Evolutionary conservation across 257 asterid species (phyloP).

Genomic region (Coffea canephora): DNA sequence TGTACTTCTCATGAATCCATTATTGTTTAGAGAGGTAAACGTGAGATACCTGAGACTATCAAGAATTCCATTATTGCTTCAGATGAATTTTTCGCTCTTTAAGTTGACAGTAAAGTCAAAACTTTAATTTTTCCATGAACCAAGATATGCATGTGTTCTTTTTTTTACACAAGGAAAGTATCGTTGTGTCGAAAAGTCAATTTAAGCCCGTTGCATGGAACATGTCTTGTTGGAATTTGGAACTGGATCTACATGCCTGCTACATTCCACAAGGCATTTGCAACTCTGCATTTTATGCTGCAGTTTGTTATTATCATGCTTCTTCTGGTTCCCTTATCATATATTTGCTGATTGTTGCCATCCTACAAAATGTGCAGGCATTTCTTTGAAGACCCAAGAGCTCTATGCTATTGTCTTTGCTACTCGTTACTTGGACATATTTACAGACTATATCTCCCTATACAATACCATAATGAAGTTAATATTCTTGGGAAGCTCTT

Average conservation of each 20-base stretch:
- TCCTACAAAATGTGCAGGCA: slow-evolving; percentile 42
- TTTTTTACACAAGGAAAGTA: not conserved
- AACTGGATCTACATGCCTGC: not conserved
- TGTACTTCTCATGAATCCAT: not conserved
- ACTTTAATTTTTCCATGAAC: not conserved
- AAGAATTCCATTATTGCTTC: not conserved
- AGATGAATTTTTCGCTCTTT: not conserved
- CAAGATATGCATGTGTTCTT: not conserved
- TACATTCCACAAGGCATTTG: not conserved
- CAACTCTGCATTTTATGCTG: not conserved
- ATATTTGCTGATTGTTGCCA: slow-evolving; percentile 15
- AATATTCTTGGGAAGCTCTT: slow-evolving; percentile 81
- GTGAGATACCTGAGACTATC: not conserved
- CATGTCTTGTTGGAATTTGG: not conserved
- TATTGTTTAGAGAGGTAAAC: not conserved
- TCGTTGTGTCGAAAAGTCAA: not conserved
- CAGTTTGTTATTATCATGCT: not conserved
- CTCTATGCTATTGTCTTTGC: slow-evolving; percentile 78
- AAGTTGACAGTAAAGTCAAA: not conserved
- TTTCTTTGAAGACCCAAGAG: slow-evolving; percentile 87
- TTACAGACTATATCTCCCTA: slow-evolving; percentile 65
- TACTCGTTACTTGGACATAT: slow-evolving; percentile 81
- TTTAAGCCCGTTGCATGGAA: not conserved
- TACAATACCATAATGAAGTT: slow-evolving; percentile 78
- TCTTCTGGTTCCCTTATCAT: not conserved